Evolutionary conservation across 306 rosid genomes (phyloP).

Genomic region (Inga laurina): DNA sequence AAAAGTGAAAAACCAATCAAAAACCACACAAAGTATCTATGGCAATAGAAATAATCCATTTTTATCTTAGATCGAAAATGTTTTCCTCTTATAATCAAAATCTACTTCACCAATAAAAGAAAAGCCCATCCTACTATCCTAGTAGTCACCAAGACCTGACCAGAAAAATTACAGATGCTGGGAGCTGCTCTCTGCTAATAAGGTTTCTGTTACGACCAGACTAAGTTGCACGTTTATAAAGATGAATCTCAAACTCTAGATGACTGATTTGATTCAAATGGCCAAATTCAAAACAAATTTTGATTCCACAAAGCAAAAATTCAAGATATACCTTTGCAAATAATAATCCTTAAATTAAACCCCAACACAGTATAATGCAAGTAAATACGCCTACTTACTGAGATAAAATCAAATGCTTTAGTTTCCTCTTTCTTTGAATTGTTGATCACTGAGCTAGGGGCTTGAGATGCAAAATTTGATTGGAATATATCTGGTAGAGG

Average conservation of each 20-base stretch:
- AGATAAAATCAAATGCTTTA: slow-evolving; percentile 93
- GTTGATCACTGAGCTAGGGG: slow-evolving; percentile 60
- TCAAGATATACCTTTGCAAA: slow-evolving; percentile 13
- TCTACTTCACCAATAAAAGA: not conserved
- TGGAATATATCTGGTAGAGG: slow-evolving; percentile 91
- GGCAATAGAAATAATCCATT: not conserved
- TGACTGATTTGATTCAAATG: slow-evolving; percentile 8
- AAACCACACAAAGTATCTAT: slow-evolving; percentile 2
- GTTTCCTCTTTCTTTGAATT: slow-evolving; percentile 86
- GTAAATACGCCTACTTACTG: slow-evolving; percentile 60
- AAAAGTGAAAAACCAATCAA: slow-evolving; percentile 6
- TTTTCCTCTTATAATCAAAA: not conserved
- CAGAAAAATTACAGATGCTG: slow-evolving; percentile 1
- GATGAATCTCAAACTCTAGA: slow-evolving; percentile 9
- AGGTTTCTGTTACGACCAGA: slow-evolving; percentile 18
- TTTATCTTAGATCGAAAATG: not conserved
- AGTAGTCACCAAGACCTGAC: not conserved
- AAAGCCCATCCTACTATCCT: not conserved
- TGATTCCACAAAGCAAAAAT: slow-evolving; percentile 23
- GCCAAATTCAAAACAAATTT: slow-evolving; percentile 10
- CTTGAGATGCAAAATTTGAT: slow-evolving; percentile 58
- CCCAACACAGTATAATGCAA: not conserved
- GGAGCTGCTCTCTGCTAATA: not conserved
- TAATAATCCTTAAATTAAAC: slow-evolving; percentile 23
- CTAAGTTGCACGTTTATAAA: not conserved